phyloP scores from a whole-genome alignment of 805 yeast genomes.

The Yarrowia sp. region DNA sequence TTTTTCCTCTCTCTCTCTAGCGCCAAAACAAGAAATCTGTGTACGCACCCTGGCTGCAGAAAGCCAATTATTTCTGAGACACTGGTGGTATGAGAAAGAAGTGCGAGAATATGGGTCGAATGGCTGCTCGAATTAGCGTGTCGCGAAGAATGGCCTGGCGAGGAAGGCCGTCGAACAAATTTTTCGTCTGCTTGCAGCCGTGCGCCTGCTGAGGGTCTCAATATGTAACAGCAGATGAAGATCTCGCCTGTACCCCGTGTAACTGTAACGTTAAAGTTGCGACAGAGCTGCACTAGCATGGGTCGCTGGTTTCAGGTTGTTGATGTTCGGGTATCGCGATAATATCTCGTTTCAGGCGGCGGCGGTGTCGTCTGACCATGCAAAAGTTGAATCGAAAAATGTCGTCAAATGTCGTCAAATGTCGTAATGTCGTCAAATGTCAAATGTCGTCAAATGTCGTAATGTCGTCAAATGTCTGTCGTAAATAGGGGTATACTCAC shows the following conservation, averaged over 20 bases:
- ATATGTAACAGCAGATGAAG: no score
- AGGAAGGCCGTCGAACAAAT: no score
- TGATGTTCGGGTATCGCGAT: background rate
- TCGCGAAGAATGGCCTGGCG: no score
- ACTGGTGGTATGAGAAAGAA: no score
- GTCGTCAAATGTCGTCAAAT: no score
- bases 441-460: no score
- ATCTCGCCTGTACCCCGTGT: background rate
- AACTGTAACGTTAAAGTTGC: background rate
- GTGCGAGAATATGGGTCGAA: no score
- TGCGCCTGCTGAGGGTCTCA: no score
- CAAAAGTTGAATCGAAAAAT: background rate
- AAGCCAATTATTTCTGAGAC: background rate
- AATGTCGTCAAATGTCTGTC: background rate
- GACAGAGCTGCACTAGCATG: background rate
- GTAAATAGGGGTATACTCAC: constrained; percentile 5
- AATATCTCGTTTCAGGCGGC: background rate
- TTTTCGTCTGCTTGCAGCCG: no score
- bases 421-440: background rate
- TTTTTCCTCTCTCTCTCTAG: background rate
- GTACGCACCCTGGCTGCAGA: background rate
- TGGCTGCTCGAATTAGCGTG: no score
- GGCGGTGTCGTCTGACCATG: no score
- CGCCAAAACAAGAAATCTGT: background rate
- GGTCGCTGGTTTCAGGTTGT: constrained; percentile 8